These are phyloP conservation scores for Prunus salicina DNA, from an alignment of 306 rosid species.

Conservation along the genomic window DNA sequence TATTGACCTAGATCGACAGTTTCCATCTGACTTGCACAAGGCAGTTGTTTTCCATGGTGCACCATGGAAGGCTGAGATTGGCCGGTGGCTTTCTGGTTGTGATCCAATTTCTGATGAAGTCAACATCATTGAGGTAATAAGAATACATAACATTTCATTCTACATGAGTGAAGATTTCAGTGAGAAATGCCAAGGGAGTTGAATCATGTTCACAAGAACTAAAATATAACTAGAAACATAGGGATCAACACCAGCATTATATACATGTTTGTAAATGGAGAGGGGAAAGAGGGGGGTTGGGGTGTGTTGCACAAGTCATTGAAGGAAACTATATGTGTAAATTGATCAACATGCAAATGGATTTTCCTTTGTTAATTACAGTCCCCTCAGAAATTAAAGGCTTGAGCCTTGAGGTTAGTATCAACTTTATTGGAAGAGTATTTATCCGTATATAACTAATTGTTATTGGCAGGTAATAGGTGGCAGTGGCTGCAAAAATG, in stretches of 20 bases:
- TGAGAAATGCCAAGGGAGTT: background rate
- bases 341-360: background rate
- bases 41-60: conserved; percentile 72
- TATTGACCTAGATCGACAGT: conserved; percentile 44
- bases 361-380: background rate
- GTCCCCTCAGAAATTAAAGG: conserved; percentile 7
- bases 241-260: background rate
- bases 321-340: background rate
- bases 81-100: conserved; percentile 90
- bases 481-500: conserved; percentile 67
- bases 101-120: conserved; percentile 53
- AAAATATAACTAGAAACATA: background rate
- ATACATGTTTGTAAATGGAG: background rate
- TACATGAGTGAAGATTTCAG: background rate
- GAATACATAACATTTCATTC: background rate
- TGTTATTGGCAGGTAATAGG: conserved; percentile 62
- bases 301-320: background rate
- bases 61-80: conserved; percentile 90
- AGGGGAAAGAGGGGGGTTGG: background rate
- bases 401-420: conserved; percentile 17
- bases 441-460: background rate
- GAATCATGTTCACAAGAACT: background rate
- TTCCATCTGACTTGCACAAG: conserved; percentile 59
- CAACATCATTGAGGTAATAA: conserved; percentile 70
- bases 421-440: conserved; percentile 5